phyloP scores from a whole-genome alignment of 306 rosid species.

The Rosa persica region DNA sequence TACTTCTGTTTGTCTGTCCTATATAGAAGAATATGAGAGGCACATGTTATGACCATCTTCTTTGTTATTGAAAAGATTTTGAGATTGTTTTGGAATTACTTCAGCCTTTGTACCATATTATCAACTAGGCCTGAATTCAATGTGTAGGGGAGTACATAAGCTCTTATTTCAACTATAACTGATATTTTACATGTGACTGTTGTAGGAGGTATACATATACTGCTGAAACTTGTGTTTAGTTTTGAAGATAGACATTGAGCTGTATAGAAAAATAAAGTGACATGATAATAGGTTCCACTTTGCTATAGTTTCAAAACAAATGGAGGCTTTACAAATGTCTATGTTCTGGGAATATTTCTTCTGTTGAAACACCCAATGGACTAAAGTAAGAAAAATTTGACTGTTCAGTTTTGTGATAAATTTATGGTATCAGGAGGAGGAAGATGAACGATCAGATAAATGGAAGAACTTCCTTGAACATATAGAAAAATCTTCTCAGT shows the following conservation, averaged over 20 bases:
- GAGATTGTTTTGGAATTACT: background rate
- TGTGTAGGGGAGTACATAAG: background rate
- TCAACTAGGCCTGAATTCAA: slow-evolving; percentile 1
- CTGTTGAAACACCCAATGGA: background rate
- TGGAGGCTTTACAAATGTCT: background rate
- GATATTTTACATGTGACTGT: background rate
- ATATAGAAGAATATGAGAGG: slow-evolving; percentile 11
- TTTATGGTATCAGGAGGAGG: slow-evolving; percentile 76
- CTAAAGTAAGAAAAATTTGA: background rate
- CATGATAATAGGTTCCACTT: background rate
- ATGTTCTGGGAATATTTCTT: background rate
- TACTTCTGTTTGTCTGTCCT: slow-evolving; percentile 8
- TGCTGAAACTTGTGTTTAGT: background rate
- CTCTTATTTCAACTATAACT: background rate
- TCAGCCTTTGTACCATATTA: background rate
- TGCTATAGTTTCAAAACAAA: background rate
- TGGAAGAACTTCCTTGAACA: slow-evolving; percentile 77
- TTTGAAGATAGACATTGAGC: background rate
- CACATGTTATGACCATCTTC: background rate
- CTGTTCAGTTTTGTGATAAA: slow-evolving; percentile 19
- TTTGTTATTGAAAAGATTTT: background rate
- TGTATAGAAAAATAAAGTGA: slow-evolving; percentile 10
- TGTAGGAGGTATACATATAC: background rate
- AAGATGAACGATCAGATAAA: slow-evolving; percentile 67
- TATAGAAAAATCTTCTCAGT: slow-evolving; percentile 37